Base-by-base conservation (phyloP, 2,329 filamentous ascomycete genomes). In the Sclerotinia spermophila region DNA sequence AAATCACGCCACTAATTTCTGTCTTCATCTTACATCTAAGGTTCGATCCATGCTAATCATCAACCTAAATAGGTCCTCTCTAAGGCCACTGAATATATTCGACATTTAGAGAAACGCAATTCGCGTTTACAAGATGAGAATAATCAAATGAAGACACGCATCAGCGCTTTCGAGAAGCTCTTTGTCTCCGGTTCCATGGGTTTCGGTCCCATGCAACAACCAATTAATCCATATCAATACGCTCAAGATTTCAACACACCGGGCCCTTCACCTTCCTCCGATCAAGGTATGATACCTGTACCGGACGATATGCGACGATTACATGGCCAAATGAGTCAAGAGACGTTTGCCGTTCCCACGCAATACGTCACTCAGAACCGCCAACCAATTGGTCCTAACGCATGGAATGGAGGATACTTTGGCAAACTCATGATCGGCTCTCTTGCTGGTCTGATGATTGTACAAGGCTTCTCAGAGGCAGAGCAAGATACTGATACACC, bases 21-120 rank as follows among this genome's bases (percentile, higher is more conserved):
- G 6, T 51, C 58, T 42, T 60, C 35, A 55, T 3, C 19, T n/a
- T 24, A 30, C 61, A 11, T 27, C 17, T 13, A 21, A 40, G 33
- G 17, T 21, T 40, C 42, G 44, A n/a, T 24, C 30, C 27, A 62
- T 66, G 58, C 70, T 76, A 56, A 75, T 56, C 44, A 56, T 27
- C 21, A 15, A 7, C 21, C 30, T 35, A 33, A 44, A 58, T 55
- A 79, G 77, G 75, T 98, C 66, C 83, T 98, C 58, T 94, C 93
- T 74, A 98, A 98, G 81, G 95, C 95, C 3, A 97, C 95, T 8
- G 95, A 98, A 79, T 98, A 98, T 76, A 98, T 98, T 75, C 88
- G 90, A 51, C 94, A 98, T 81, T 83, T 98, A 2, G 95, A 98
- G 81, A 96, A 96, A 82, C 89, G 94, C 19, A 97, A 97, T 77